phyloP scores from a whole-genome alignment of 176 grass and related monocot genomes.

The Musa troglodytarum region DNA sequence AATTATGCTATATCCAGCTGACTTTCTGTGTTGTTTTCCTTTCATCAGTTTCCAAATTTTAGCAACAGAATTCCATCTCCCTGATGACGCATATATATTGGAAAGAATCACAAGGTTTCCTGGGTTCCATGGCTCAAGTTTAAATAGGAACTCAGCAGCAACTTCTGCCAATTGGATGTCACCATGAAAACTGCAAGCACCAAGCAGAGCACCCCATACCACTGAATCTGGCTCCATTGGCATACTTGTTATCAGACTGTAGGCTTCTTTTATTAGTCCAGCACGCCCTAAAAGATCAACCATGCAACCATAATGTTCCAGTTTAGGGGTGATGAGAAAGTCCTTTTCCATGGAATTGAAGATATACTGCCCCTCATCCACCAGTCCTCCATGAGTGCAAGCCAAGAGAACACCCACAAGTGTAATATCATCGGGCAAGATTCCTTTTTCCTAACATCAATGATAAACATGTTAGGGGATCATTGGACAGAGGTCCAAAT shows the following conservation, averaged over 20 bases:
- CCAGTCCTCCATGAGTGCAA: slow-evolving; percentile 69
- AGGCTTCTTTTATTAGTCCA: slow-evolving; percentile 47
- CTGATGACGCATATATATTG: slow-evolving; percentile 52
- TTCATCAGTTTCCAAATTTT: slow-evolving; percentile 52
- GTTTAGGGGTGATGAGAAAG: slow-evolving; percentile 35
- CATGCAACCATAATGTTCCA: slow-evolving; percentile 70
- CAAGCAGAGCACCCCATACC: slow-evolving; percentile 62
- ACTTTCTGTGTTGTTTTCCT: slow-evolving; percentile 60
- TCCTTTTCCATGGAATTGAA: slow-evolving; percentile 44
- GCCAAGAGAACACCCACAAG: slow-evolving; percentile 54
- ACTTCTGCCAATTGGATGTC: slow-evolving; percentile 45
- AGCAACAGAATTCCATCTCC: slow-evolving; percentile 53
- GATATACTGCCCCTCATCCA: slow-evolving; percentile 42
- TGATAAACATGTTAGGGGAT: slow-evolving; percentile 15
- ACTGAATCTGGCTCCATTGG: slow-evolving; percentile 61
- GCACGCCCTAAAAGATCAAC: slow-evolving; percentile 62
- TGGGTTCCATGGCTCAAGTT: slow-evolving; percentile 46
- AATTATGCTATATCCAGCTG: slow-evolving; percentile 62
- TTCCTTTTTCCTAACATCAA: slow-evolving; percentile 33
- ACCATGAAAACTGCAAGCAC: slow-evolving; percentile 67
- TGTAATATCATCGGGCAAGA: slow-evolving; percentile 53
- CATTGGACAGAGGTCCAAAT: not conserved
- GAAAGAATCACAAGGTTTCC: slow-evolving; percentile 58
- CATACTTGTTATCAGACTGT: slow-evolving; percentile 43
- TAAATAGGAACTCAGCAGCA: slow-evolving; percentile 28